phyloP scores from a whole-genome alignment of 164 flowering plant species.

The Amborella trichopoda region DNA sequence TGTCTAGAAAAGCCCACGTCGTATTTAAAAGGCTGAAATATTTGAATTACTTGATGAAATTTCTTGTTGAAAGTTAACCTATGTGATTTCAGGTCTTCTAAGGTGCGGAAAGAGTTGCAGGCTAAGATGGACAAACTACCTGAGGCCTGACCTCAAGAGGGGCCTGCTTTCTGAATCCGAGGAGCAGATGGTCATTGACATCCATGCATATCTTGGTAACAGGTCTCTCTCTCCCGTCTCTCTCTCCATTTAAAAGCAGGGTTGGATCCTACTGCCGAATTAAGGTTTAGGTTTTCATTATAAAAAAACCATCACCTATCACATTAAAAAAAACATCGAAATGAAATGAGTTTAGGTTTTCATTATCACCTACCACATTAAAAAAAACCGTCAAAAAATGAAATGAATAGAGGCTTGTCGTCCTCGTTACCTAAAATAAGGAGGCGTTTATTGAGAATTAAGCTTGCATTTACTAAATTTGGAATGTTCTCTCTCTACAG shows the following conservation, averaged over 20 bases:
- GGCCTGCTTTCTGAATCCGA: slow-evolving; percentile 54
- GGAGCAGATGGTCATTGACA: slow-evolving; percentile 61
- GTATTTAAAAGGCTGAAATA: too few species aligned
- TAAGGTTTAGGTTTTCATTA: neutral
- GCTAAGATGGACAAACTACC: slow-evolving; percentile 64
- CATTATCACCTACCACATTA: too few species aligned
- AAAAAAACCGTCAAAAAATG: too few species aligned
- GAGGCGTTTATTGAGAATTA: too few species aligned
- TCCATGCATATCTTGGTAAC: slow-evolving; percentile 62
- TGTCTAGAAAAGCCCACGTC: neutral
- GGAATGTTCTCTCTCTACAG: slow-evolving; percentile 13
- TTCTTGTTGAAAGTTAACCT: neutral
- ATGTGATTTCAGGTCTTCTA: slow-evolving; percentile 30
- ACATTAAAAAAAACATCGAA: too few species aligned
- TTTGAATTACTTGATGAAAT: too few species aligned
- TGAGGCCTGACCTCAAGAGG: slow-evolving; percentile 64
- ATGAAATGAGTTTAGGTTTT: too few species aligned
- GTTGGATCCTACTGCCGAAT: neutral
- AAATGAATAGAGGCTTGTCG: too few species aligned
- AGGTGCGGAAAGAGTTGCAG: slow-evolving; percentile 74
- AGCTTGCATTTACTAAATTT: neutral
- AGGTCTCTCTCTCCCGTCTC: slow-evolving; percentile 19
- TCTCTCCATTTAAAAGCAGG: neutral
- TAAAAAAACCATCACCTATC: neutral
- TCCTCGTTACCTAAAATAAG: too few species aligned